A percentile compares a stretch with the other conserved stretches of the same genome.
Conservation (phyloP, 2,329 filamentous ascomycete species). For the Colletotrichum orchidophilum region DNA sequence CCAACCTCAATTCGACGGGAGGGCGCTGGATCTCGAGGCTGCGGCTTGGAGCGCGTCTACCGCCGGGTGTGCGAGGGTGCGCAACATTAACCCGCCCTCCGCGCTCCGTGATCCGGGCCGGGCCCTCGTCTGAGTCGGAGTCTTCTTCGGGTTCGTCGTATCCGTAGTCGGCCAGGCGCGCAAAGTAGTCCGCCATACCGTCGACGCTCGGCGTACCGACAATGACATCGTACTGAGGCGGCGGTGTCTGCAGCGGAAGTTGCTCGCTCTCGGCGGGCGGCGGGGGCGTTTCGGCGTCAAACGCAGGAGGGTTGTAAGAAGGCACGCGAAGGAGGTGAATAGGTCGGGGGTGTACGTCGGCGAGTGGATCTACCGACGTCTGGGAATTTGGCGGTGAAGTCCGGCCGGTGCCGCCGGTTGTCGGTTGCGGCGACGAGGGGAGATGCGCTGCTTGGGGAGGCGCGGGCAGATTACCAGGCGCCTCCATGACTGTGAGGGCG, state of each 20-base stretch:
- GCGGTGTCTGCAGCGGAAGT: constrained; percentile 72
- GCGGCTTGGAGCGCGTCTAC: constrained; percentile 61
- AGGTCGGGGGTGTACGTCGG: constrained; percentile 63
- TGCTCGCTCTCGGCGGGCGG: constrained; percentile 58
- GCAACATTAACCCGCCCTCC: constrained; percentile 66
- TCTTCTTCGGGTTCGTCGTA: constrained; percentile 55
- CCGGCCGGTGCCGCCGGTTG: constrained; percentile 18
- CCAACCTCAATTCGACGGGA: constrained; percentile 45
- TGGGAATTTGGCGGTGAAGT: constrained; percentile 25
- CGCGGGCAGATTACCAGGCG: constrained; percentile 49
- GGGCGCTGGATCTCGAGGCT: constrained; percentile 65
- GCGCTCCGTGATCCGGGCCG: constrained; percentile 58
- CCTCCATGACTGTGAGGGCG: constrained; percentile 53
- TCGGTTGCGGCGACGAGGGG: constrained; percentile 34
- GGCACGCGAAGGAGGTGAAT: constrained; percentile 87
- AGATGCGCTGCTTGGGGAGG: constrained; percentile 68
- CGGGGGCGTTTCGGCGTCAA: constrained; percentile 82
- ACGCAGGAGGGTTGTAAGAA: constrained; percentile 88
- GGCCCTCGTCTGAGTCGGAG: constrained; percentile 54
- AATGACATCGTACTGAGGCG: constrained; percentile 84
- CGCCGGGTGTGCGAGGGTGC: constrained; percentile 65
- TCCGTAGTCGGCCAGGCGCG: constrained; percentile 79
- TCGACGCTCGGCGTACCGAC: constrained; percentile 75
- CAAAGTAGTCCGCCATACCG: constrained; percentile 86
- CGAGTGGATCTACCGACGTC: constrained; percentile 3